Evolutionary conservation across 1,284 basidiomycete species (phyloP).

Genomic region (Heimioporus retisporus): DNA sequence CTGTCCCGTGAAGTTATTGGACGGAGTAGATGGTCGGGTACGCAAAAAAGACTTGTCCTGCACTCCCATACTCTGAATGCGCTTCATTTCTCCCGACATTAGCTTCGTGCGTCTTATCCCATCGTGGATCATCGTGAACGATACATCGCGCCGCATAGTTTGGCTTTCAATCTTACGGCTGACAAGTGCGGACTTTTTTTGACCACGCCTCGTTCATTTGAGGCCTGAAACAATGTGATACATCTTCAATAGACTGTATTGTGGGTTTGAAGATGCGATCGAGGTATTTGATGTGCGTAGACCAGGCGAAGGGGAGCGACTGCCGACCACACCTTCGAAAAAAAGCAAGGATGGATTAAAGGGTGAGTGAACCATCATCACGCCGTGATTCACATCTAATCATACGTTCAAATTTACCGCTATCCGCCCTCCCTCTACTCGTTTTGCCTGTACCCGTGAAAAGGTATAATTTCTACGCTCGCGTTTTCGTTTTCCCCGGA

Average conservation of each 20-base stretch:
- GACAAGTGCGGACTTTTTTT: conserved; percentile 62
- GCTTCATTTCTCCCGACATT: neutral
- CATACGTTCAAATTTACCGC: too few relatives aligned
- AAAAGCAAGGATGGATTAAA: conserved; percentile 88
- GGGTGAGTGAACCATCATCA: conserved; percentile 56
- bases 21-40: conserved; percentile 83
- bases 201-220: neutral
- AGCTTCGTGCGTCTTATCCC: conserved; percentile 81
- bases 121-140: conserved; percentile 94
- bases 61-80: neutral
- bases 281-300: conserved; percentile 86
- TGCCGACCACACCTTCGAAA: conserved; percentile 81
- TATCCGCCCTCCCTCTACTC: neutral
- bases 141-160: conserved; percentile 84
- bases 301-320: conserved; percentile 79
- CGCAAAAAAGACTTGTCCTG: conserved; percentile 29
- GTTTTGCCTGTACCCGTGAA: neutral
- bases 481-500: conserved; percentile 75
- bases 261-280: conserved; percentile 91
- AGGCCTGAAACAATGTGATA: neutral
- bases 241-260: conserved; percentile 77
- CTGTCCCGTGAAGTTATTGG: conserved; percentile 84
- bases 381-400: neutral
- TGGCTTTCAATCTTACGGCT: conserved; percentile 80
- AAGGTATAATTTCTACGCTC: conserved; percentile 88